phyloP scores from a whole-genome alignment of 768 basidiomycete genomes.

The Daedaleopsis nitida region DNA sequence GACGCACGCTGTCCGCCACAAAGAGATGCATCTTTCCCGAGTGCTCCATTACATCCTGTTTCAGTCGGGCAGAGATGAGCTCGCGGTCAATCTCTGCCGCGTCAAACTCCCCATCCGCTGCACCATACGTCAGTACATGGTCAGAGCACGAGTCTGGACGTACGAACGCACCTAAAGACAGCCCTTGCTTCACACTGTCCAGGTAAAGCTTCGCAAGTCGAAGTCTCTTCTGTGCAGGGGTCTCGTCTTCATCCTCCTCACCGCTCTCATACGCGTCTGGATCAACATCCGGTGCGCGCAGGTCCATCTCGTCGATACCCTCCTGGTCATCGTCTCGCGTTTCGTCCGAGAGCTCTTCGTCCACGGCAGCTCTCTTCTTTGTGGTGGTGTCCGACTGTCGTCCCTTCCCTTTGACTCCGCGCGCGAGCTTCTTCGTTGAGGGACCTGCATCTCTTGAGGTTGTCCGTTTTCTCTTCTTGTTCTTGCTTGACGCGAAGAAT shows the following conservation, averaged over 20 bases:
- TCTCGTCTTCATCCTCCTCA: slow-evolving; percentile 87
- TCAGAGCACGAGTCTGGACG: neutral
- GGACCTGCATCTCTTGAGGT: slow-evolving; percentile 37
- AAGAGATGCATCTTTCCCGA: slow-evolving; percentile 86
- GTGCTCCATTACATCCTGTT: slow-evolving; percentile 89
- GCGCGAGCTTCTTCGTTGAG: slow-evolving; percentile 28
- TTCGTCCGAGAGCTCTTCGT: slow-evolving; percentile 75
- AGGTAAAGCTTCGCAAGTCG: slow-evolving; percentile 90
- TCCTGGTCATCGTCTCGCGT: slow-evolving; percentile 50
- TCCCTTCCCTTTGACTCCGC: slow-evolving; percentile 28
- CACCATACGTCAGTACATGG: neutral
- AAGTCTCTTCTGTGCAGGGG: slow-evolving; percentile 90
- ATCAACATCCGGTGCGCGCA: slow-evolving; percentile 56
- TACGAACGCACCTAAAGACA: slow-evolving; percentile 42
- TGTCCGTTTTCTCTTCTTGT: slow-evolving; percentile 62
- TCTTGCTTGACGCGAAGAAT: slow-evolving; percentile 70
- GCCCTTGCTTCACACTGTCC: slow-evolving; percentile 73
- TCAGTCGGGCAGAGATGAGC: slow-evolving; percentile 84
- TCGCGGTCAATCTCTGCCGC: slow-evolving; percentile 96
- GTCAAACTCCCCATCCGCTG: slow-evolving; percentile 89
- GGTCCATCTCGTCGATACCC: slow-evolving; percentile 75
- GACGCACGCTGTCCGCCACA: slow-evolving; percentile 69
- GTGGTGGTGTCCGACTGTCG: slow-evolving; percentile 26
- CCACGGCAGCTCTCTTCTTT: slow-evolving; percentile 21
- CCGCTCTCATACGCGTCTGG: slow-evolving; percentile 56